Percentiles rank a stretch among this genome's conserved stretches.
These are phyloP conservation scores for Nothopassalora personata DNA, from an alignment of 2,329 filamentous ascomycete species.

Conservation along the genomic window DNA sequence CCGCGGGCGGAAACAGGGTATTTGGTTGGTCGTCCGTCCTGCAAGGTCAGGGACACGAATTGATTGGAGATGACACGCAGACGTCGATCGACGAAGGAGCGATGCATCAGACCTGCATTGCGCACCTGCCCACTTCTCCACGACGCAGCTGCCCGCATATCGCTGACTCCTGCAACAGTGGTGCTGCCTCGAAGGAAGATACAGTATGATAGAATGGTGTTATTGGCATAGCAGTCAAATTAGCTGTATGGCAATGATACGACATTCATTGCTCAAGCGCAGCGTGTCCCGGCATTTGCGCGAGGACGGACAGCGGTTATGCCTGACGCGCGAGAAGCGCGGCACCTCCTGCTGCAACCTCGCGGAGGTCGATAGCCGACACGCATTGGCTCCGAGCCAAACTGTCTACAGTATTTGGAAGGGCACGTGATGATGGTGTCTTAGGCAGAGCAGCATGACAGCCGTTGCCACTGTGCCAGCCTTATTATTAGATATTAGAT, in stretches of 20 bases:
- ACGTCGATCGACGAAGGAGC: conserved; percentile 2
- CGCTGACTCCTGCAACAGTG: neutral
- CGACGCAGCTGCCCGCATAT: neutral
- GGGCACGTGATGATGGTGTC: neutral
- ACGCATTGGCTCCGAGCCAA: neutral
- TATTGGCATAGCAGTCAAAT: neutral
- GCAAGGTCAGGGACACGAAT: neutral
- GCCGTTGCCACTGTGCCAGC: neutral
- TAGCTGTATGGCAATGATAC: neutral
- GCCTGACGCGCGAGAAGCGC: neutral
- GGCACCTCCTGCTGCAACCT: neutral
- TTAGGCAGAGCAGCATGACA: neutral
- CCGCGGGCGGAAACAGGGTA: neutral
- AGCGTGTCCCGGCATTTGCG: neutral
- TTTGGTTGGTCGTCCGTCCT: neutral
- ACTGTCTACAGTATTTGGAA: neutral
- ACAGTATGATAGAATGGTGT: neutral
- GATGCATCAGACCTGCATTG: neutral
- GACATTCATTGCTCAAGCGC: neutral
- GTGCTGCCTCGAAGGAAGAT: neutral
- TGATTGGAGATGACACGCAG: neutral
- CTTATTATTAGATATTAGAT: too few species aligned
- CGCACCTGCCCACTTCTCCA: neutral
- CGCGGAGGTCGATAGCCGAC: neutral
- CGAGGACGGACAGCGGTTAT: neutral